Evolutionary conservation across 2,329 filamentous ascomycete species (phyloP), one percentile per base, ranked within the genome.

Genomic region (Diaporthe citrichinensis): DNA sequence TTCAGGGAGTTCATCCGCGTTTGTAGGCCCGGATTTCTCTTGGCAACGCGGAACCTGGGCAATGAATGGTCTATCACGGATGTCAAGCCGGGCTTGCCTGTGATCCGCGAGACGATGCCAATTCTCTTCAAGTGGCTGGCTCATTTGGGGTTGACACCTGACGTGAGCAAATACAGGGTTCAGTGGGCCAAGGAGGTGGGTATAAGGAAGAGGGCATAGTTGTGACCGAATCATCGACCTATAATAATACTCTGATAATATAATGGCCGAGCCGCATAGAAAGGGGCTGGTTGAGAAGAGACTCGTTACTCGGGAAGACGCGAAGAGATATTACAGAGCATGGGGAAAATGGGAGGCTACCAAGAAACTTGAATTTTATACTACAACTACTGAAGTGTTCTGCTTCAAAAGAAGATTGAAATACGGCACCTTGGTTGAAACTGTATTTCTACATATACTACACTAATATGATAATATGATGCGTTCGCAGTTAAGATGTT

Each of bases 1-100:
- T 80, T 92, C 74, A 81, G 82, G 36, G 88, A 91, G 79, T 90
- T 92, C 88, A 84, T 86, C 15, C 85, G 88, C 0, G 88, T 92
- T 1, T 58, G 51, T 34, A 71, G 46, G 51, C 51, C 68, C 10
- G 68, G 51, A 7, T 51, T 51, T 3, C 23, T 71, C 12, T 36
- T 71, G 31, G 51, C 68, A 23, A 58, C 68, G 10, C 7, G 68
- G 15, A 53, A 59, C 51, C 51, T 36, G 17, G 34, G 17, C 44
- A 28, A 25, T 31, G 51, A 41, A 8, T 57, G 53, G 28, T 17
- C 25, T 4, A 8, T 71, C 15, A 25, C 25, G 25, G 17, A 41
- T 17, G 23, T 59, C 14, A 46, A 49, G 31, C 68, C 68, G 20
- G 68, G 59, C 17, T 23, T 28, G 2, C n/a, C 51, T 25, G 23